These are phyloP conservation scores for Kuraishia molischiana DNA, from an alignment of 805 yeast species.

Conservation along the genomic window DNA sequence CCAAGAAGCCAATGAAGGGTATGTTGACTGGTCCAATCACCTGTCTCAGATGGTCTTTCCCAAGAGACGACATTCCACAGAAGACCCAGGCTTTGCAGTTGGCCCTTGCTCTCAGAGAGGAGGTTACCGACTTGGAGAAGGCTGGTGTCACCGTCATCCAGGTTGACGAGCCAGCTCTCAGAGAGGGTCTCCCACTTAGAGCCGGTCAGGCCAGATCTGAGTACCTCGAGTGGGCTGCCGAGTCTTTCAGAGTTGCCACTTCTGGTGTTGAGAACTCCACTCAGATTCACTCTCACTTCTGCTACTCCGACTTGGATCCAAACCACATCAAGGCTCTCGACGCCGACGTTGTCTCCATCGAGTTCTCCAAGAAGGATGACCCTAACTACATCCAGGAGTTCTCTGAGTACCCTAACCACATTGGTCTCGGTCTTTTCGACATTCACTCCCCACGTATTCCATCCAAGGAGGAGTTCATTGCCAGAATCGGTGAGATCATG, in stretches of 20 bases:
- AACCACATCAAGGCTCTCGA: conserved; percentile 98
- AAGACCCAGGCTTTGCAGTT: conserved; percentile 93
- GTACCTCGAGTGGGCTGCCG: conserved; percentile 98
- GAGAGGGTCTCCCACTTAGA: conserved; percentile 99
- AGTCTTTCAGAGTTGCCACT: conserved; percentile 98
- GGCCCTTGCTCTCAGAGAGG: conserved; percentile 96
- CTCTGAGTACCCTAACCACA: conserved; percentile 98
- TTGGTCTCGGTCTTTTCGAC: conserved; percentile 98
- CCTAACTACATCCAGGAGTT: conserved; percentile 97
- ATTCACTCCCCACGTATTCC: conserved; percentile 99
- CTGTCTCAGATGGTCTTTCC: conserved; percentile 99
- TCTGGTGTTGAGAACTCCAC: conserved; percentile 93
- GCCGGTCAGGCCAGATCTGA: conserved; percentile 94
- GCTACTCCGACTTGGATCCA: conserved; percentile 99
- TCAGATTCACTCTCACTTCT: conserved; percentile 99
- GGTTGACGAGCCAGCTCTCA: conserved; percentile 99
- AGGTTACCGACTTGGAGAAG: conserved; percentile 95
- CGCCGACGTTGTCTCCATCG: conserved; percentile 98
- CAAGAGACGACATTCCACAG: conserved; percentile 95
- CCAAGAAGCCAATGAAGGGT: conserved; percentile 97
- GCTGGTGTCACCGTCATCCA: conserved; percentile 98
- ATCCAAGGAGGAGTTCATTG: conserved; percentile 90
- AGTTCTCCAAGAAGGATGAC: conserved; percentile 99
- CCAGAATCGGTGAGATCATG: conserved; percentile 88
- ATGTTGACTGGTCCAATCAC: conserved; percentile 99